Base-by-base conservation (phyloP, 2,329 filamentous ascomycete genomes). In the Cytospora piceae region DNA sequence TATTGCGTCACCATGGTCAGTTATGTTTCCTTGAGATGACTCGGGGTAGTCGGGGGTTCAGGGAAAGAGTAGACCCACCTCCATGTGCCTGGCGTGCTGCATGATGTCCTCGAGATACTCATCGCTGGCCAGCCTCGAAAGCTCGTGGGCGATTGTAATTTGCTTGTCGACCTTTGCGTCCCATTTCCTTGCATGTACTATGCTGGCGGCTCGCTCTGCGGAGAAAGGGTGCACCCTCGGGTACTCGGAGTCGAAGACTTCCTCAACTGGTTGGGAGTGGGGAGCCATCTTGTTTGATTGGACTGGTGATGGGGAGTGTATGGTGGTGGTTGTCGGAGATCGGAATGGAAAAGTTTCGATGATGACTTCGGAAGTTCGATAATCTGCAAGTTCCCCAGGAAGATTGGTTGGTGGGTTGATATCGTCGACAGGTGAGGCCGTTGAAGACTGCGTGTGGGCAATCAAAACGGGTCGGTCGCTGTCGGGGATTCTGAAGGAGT, bases 21-120 rank as follows among this genome's bases (percentile, higher is more conserved):
- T 60, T 2, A 31, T 24, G 20, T 32, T 37, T 27, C 42, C 11
- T 32, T 3, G 34, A 54, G 53, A 11, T 15, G 49, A 65, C 46
- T 31, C 34, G 42, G 55, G 42, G n/a, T 1, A 39, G 55, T 22
- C 8, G 39, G 60, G 60, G 24, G 55, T 63, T 53, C 29, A 37
- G 58, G 65, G 32, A 71, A 74, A 14, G 58, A 53, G 34, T 24
- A 27, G 68, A 81, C 84, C 71, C 75, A 87, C 87, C 88, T 99
- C 95, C 94, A 99, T 97, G 74, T 91, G 85, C 77, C 93, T 87
- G 91, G 97, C 95, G 80, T 98, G 94, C 75, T 90, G 86, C 81
- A 98, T 88, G 76, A 97, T 90, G 77, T 98, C 94, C 77, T 97
- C 93, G 72, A 96, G 87, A 76, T 98, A 97, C 80, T 97, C 93